Percentiles rank a stretch among this genome's conserved stretches.
These are phyloP conservation scores for Amanita brunnescens DNA, from an alignment of 768 basidiomycete species.

Conservation along the genomic window DNA sequence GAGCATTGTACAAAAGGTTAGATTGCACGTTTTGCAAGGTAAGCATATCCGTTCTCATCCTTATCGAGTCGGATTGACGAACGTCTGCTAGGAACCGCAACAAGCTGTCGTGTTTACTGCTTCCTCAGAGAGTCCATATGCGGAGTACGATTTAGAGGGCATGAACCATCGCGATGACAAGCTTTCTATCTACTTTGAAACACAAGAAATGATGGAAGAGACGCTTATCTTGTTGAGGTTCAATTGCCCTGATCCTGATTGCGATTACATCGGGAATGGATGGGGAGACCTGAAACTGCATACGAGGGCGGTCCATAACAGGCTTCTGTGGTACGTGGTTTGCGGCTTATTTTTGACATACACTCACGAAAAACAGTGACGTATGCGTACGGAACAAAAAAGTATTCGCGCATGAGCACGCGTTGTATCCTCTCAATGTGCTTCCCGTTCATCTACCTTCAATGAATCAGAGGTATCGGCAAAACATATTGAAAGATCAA, in stretches of 20 bases:
- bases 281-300: constrained; percentile 91
- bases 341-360: neutral
- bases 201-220: constrained; percentile 91
- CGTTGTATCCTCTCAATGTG: constrained; percentile 58
- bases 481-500: constrained; percentile 37
- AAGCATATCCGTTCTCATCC: constrained; percentile 13
- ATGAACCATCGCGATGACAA: constrained; percentile 64
- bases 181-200: constrained; percentile 80
- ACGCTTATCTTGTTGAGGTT: constrained; percentile 85
- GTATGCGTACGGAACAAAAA: constrained; percentile 87
- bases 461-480: constrained; percentile 35
- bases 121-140: constrained; percentile 52
- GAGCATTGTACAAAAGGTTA: constrained; percentile 88
- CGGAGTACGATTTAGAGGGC: constrained; percentile 44
- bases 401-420: constrained; percentile 93
- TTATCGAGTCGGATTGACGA: neutral
- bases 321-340: constrained; percentile 66
- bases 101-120: constrained; percentile 64
- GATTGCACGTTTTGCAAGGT: constrained; percentile 98
- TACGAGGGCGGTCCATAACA: constrained; percentile 63
- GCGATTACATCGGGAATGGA: constrained; percentile 75
- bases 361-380: constrained; percentile 39
- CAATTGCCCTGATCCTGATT: constrained; percentile 85
- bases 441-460: constrained; percentile 74
- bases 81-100: constrained; percentile 53